A percentile compares a stretch with the other conserved stretches of the same genome.
Conservation (phyloP, 2,329 filamentous ascomycete genomes). For the Podosphaera xanthii region DNA sequence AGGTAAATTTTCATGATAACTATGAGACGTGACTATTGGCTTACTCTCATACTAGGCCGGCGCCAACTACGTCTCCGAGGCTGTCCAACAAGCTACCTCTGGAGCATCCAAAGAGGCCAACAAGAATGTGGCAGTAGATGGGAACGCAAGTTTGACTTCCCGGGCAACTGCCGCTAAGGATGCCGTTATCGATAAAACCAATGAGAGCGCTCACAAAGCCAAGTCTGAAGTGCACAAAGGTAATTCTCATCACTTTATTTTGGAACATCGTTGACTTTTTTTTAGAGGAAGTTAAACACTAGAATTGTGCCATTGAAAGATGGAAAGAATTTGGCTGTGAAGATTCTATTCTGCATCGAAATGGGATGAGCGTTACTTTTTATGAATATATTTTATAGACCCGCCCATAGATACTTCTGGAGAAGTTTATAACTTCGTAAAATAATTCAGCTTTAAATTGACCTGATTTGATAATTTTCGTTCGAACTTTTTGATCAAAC, state of each 20-base stretch:
- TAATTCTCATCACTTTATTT: slow-evolving; percentile 4
- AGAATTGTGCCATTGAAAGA: slow-evolving; percentile 3
- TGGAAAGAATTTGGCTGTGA: too few species aligned
- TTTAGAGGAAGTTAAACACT: slow-evolving; percentile 17
- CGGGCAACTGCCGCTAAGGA: slow-evolving; percentile 28
- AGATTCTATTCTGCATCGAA: too few species aligned
- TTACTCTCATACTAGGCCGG: slow-evolving; percentile 18
- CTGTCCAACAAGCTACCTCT: slow-evolving; percentile 24
- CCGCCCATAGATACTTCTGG: too few species aligned
- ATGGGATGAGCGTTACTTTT: too few species aligned
- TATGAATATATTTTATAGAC: too few species aligned
- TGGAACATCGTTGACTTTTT: slow-evolving; percentile 2
- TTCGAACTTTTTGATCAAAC: too few species aligned
- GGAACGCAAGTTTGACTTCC: slow-evolving; percentile 20
- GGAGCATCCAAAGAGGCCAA: slow-evolving; percentile 33
- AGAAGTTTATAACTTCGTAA: too few species aligned
- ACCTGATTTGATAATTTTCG: too few species aligned
- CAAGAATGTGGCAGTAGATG: slow-evolving; percentile 31
- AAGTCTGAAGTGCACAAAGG: slow-evolving; percentile 26
- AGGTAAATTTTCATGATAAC: background rate
- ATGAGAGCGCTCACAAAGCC: slow-evolving; percentile 27
- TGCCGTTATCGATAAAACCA: slow-evolving; percentile 27
- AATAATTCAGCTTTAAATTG: too few species aligned
- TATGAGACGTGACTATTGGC: background rate
- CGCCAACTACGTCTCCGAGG: slow-evolving; percentile 33